Evolutionary conservation across 1,139 yeast species (phyloP).

Genomic region (Yamadazyma triangularis): DNA sequence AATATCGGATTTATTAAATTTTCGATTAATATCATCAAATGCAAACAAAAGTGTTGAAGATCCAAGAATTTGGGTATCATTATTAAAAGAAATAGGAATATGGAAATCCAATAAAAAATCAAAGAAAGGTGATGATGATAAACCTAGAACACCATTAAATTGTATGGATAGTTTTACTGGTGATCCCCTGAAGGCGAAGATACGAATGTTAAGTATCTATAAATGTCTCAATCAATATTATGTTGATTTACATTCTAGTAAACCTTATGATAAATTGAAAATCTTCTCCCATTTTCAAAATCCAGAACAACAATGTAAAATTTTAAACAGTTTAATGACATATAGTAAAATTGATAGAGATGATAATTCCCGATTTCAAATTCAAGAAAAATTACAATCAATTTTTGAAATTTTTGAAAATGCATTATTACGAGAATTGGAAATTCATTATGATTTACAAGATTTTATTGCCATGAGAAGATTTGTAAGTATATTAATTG

Average conservation of each 20-base stretch:
- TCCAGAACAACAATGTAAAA: conserved; percentile 47
- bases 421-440: conserved; percentile 70
- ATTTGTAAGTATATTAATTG: conserved; percentile 34
- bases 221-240: conserved; percentile 42
- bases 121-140: background rate
- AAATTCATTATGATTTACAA: conserved; percentile 49
- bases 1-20: conserved; percentile 32
- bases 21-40: conserved; percentile 35
- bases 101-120: conserved; percentile 35
- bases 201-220: conserved; percentile 40
- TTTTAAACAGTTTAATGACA: conserved; percentile 35
- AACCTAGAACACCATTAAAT: conserved; percentile 16
- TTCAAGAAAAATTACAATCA: conserved; percentile 47
- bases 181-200: conserved; percentile 39
- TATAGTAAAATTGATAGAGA: conserved; percentile 37
- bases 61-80: conserved; percentile 48
- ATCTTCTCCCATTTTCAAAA: conserved; percentile 45
- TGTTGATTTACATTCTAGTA: conserved; percentile 42
- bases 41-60: conserved; percentile 34
- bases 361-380: conserved; percentile 28
- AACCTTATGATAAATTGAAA: conserved; percentile 42
- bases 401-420: conserved; percentile 71
- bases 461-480: conserved; percentile 37
- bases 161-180: conserved; percentile 37
- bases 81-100: conserved; percentile 44